A percentile compares a stretch with the other conserved stretches of the same genome.
Conservation (phyloP, 2,329 filamentous ascomycete species). For the Paraphaeosphaeria minitans region DNA sequence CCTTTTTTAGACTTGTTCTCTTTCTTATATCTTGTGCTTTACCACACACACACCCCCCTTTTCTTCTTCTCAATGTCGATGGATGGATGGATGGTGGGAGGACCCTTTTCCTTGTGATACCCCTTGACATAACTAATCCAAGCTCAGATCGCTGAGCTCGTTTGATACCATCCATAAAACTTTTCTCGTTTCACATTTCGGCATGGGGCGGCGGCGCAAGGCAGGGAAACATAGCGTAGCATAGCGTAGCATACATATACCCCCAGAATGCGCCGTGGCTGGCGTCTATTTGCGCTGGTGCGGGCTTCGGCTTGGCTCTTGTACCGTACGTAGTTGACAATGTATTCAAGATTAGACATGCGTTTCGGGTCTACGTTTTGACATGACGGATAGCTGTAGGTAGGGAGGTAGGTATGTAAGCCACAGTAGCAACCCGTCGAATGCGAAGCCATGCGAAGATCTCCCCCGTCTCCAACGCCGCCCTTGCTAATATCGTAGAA, state of each 20-base stretch:
- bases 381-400: background rate
- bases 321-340: too few relatives aligned
- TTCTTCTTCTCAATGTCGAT: background rate
- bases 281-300: background rate
- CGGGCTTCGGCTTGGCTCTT: background rate
- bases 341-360: background rate
- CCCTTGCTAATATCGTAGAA: too few relatives aligned
- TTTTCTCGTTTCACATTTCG: background rate
- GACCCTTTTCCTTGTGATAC: constrained; percentile 1
- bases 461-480: too few relatives aligned
- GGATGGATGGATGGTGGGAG: background rate
- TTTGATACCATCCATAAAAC: background rate
- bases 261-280: background rate
- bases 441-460: too few relatives aligned
- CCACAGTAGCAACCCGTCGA: too few relatives aligned
- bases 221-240: background rate
- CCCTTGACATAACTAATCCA: background rate
- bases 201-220: constrained; percentile 6
- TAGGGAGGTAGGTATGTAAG: too few relatives aligned
- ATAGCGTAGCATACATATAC: constrained; percentile 10
- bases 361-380: background rate
- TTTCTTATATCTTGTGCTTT: background rate
- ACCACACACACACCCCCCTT: background rate
- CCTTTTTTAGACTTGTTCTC: too few relatives aligned
- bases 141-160: background rate